phyloP scores from a whole-genome alignment of 106 monocot species.

The Dendrobium huoshanense region DNA sequence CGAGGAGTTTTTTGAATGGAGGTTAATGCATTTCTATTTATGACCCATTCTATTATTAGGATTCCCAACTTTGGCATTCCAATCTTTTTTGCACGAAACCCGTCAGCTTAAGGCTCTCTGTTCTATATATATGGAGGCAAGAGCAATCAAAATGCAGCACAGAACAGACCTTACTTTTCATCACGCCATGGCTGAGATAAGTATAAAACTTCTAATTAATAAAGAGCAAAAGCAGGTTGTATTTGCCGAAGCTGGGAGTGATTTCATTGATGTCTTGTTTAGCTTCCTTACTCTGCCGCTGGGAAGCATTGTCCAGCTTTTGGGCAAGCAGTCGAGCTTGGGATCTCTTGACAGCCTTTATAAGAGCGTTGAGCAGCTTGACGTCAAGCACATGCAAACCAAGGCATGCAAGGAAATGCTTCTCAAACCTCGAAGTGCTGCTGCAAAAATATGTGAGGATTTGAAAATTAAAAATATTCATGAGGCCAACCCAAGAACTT shows the following conservation, averaged over 20 bases:
- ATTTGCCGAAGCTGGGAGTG: constrained; percentile 34
- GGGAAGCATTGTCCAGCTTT: constrained; percentile 28
- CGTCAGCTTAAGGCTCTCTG: no score
- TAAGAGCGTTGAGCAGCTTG: constrained; percentile 31
- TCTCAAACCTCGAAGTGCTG: constrained; percentile 12
- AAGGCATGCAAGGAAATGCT: constrained; percentile 32
- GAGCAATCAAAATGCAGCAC: no score
- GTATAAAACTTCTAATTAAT: constrained; percentile 32
- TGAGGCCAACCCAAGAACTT: constrained; percentile 1
- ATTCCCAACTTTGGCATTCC: no score
- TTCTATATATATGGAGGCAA: no score
- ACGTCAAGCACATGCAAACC: constrained; percentile 15
- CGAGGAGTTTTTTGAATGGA: no score
- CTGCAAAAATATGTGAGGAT: constrained; percentile 11
- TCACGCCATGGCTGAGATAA: neutral
- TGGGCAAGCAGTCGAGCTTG: constrained; percentile 9
- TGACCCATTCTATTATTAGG: no score
- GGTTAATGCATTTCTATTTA: no score
- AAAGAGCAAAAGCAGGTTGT: constrained; percentile 24
- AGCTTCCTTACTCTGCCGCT: constrained; percentile 54
- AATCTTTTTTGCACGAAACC: no score
- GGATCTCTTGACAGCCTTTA: constrained; percentile 28
- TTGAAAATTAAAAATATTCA: constrained; percentile 9
- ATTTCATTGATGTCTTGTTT: constrained; percentile 40
- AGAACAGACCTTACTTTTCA: neutral